Percentiles rank a stretch among this genome's conserved stretches.
phyloP scores from a whole-genome alignment of 192 early-diverging fungal species.

The Anaeromyces robustus region DNA sequence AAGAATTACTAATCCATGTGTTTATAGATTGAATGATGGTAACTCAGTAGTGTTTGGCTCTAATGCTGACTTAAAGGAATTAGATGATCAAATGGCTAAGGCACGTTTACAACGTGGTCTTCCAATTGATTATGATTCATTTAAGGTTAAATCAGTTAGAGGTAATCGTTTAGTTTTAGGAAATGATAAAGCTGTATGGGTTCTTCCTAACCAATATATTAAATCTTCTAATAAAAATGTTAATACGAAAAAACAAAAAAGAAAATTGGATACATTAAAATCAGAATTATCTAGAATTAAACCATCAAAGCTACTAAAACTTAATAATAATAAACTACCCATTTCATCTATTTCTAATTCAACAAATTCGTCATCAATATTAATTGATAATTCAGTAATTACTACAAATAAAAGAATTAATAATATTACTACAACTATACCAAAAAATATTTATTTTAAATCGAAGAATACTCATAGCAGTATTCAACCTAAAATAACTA shows the following conservation, averaged over 20 bases:
- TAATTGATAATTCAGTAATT: too few species aligned
- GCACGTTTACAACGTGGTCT: not conserved
- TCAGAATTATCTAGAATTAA: not conserved
- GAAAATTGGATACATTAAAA: not conserved
- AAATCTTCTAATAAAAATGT: not conserved
- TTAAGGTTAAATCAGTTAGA: not conserved
- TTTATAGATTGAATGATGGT: not conserved
- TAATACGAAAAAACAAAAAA: not conserved
- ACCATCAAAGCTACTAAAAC: not conserved
- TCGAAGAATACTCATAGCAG: not conserved
- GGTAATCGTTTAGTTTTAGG: not conserved
- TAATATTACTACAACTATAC: too few species aligned
- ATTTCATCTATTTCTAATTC: too few species aligned
- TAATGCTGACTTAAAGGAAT: not conserved
- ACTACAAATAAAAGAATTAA: too few species aligned
- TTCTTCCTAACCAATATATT: not conserved
- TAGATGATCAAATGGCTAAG: not conserved
- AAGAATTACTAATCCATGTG: not conserved
- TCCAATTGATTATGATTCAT: not conserved
- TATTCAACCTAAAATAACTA: too few species aligned
- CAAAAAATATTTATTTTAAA: not conserved
- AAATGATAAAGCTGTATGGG: not conserved
- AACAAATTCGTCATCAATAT: too few species aligned
- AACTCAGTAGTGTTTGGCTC: not conserved
- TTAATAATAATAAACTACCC: not conserved